A percentile compares a stretch with the other conserved stretches of the same genome.
Conservation (phyloP, 2,329 filamentous ascomycete genomes). For the Fusarium floridanum region DNA sequence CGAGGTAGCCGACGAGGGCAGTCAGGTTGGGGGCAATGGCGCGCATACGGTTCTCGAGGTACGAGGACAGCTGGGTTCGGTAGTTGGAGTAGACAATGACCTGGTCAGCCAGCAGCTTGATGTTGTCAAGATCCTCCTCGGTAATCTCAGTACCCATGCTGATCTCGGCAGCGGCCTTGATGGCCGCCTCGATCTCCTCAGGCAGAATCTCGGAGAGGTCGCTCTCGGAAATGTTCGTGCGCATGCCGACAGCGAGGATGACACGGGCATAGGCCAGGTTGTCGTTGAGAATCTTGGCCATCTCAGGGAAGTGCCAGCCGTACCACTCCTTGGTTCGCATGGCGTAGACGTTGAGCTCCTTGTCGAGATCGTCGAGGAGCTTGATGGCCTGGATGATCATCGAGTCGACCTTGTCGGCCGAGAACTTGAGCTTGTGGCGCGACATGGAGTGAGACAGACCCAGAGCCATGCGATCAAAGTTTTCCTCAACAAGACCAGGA, state of each 20-base stretch:
- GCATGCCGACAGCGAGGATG: conserved; percentile 89
- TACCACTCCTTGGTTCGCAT: conserved; percentile 99
- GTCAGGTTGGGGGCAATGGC: conserved; percentile 97
- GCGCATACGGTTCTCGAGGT: conserved; percentile 93
- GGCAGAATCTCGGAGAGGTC: conserved; percentile 93
- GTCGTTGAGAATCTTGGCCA: conserved; percentile 97
- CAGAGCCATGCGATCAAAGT: conserved; percentile 93
- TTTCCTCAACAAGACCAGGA: conserved; percentile 85
- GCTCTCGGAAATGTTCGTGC: conserved; percentile 79
- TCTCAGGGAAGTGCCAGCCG: conserved; percentile 99
- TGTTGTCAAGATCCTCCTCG: conserved; percentile 91
- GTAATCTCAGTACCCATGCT: conserved; percentile 99
- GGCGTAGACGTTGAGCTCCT: conserved; percentile 98
- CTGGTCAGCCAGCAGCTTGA: conserved; percentile 90
- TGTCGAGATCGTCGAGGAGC: conserved; percentile 95
- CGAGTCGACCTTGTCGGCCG: conserved; percentile 97
- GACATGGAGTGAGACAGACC: conserved; percentile 98
- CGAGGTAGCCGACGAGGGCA: conserved; percentile 90
- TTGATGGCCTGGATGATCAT: conserved; percentile 99
- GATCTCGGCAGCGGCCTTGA: conserved; percentile 95
- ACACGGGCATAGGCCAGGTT: conserved; percentile 94
- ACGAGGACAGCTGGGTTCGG: conserved; percentile 86
- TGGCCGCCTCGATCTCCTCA: conserved; percentile 90
- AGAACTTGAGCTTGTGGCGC: conserved; percentile 98
- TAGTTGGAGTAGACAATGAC: conserved; percentile 94